phyloP scores from a whole-genome alignment of 371 early-diverging fungal genomes.

The Blakeslea trispora region DNA sequence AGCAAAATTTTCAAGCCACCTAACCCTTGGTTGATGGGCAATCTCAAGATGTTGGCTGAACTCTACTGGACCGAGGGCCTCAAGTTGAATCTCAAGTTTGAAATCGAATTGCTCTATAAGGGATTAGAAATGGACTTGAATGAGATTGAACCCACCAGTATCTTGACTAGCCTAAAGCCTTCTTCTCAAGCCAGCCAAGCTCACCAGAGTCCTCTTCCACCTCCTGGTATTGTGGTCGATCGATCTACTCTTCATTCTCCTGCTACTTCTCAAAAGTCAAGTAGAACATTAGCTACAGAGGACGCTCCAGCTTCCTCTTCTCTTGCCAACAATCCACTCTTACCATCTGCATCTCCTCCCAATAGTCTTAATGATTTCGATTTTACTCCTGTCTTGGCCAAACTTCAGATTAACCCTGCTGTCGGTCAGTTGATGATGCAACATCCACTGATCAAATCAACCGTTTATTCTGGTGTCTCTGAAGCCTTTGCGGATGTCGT shows the following conservation, averaged over 20 bases:
- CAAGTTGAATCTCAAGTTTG: slow-evolving; percentile 93
- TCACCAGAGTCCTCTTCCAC: slow-evolving; percentile 26
- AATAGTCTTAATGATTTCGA: slow-evolving; percentile 13
- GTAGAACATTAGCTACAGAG: not conserved
- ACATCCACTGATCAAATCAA: slow-evolving; percentile 83
- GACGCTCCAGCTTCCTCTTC: not conserved
- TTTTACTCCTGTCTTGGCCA: slow-evolving; percentile 28
- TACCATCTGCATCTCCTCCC: not conserved
- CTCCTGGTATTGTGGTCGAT: slow-evolving; percentile 30
- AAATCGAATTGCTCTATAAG: slow-evolving; percentile 95
- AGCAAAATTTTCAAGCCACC: slow-evolving; percentile 92
- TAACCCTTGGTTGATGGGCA: slow-evolving; percentile 97
- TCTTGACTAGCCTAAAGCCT: slow-evolving; percentile 14
- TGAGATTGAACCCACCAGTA: slow-evolving; percentile 77
- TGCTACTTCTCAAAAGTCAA: not conserved
- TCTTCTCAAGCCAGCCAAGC: slow-evolving; percentile 46
- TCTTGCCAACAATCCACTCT: not conserved
- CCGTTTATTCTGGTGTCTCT: slow-evolving; percentile 65
- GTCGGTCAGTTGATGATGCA: slow-evolving; percentile 78
- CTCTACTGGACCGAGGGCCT: slow-evolving; percentile 91
- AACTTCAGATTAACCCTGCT: slow-evolving; percentile 36
- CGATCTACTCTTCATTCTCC: not conserved
- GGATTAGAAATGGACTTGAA: slow-evolving; percentile 81
- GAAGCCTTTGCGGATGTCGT: slow-evolving; percentile 51
- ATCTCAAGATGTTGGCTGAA: slow-evolving; percentile 88